phyloP scores from a whole-genome alignment of 2,329 filamentous ascomycete species.

The Epichloe amarillans region DNA sequence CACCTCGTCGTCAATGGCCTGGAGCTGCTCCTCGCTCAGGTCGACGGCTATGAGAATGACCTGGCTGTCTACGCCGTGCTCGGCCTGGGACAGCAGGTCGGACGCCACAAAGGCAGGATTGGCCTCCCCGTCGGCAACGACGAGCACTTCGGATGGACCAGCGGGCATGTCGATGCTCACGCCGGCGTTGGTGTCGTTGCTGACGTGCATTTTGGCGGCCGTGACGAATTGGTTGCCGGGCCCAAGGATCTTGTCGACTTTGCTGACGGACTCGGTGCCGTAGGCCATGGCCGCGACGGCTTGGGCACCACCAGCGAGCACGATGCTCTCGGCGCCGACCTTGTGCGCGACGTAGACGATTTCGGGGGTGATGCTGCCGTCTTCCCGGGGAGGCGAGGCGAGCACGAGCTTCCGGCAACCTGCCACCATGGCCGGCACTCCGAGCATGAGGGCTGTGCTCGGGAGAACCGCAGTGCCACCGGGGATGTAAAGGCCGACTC shows the following conservation, averaged over 20 bases:
- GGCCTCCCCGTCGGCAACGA: constrained; percentile 75
- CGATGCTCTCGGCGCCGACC: constrained; percentile 88
- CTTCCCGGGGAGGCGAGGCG: constrained; percentile 77
- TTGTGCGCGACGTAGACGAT: constrained; percentile 98
- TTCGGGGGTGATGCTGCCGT: constrained; percentile 81
- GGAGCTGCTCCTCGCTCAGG: constrained; percentile 56
- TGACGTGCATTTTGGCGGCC: constrained; percentile 95
- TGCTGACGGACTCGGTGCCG: constrained; percentile 83
- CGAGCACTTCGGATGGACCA: constrained; percentile 91
- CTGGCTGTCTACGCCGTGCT: constrained; percentile 93
- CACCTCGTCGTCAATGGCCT: constrained; percentile 82
- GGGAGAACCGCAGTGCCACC: constrained; percentile 95
- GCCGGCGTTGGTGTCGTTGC: constrained; percentile 90
- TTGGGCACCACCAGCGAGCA: constrained; percentile 89
- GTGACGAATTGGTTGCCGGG: constrained; percentile 98
- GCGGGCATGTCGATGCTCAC: constrained; percentile 98
- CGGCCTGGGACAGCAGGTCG: constrained; percentile 86
- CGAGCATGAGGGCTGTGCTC: constrained; percentile 93
- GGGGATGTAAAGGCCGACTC: constrained; percentile 92
- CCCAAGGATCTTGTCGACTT: constrained; percentile 97
- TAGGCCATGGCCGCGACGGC: constrained; percentile 95
- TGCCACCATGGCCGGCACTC: constrained; percentile 93
- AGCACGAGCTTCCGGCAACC: constrained; percentile 92
- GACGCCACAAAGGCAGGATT: constrained; percentile 93
- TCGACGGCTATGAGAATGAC: constrained; percentile 83